phyloP scores from a whole-genome alignment of 2,329 filamentous ascomycete genomes.

The Verticillium longisporum region DNA sequence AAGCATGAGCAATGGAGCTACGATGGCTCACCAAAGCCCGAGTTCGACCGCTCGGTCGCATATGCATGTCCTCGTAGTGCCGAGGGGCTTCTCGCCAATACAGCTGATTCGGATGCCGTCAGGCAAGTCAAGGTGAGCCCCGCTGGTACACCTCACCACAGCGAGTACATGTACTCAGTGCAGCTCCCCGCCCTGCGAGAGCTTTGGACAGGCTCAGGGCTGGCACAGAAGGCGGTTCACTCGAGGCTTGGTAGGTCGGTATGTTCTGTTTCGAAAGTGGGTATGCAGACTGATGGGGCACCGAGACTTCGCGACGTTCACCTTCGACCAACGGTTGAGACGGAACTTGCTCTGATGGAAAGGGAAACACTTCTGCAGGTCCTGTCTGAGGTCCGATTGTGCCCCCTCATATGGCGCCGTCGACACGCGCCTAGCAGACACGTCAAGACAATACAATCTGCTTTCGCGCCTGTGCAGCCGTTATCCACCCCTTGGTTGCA shows the following conservation, averaged over 20 bases:
- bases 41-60: background rate
- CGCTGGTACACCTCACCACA: too few species aligned
- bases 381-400: background rate
- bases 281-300: background rate
- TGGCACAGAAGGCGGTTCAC: background rate
- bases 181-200: too few species aligned
- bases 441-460: background rate
- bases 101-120: too few species aligned
- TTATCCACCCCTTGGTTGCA: background rate
- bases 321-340: background rate
- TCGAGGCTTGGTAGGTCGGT: background rate
- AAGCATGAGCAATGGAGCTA: background rate
- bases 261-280: background rate
- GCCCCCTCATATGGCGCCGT: background rate
- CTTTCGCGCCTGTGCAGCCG: background rate
- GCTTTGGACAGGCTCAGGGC: background rate
- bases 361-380: background rate
- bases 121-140: too few species aligned
- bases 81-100: background rate
- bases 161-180: too few species aligned
- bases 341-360: background rate
- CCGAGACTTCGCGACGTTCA: background rate
- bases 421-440: background rate
- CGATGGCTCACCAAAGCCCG: background rate
- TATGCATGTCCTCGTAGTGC: background rate